Evolutionary conservation across 2,329 filamentous ascomycete species (phyloP).

Genomic region (Fusarium sarcochroum): DNA sequence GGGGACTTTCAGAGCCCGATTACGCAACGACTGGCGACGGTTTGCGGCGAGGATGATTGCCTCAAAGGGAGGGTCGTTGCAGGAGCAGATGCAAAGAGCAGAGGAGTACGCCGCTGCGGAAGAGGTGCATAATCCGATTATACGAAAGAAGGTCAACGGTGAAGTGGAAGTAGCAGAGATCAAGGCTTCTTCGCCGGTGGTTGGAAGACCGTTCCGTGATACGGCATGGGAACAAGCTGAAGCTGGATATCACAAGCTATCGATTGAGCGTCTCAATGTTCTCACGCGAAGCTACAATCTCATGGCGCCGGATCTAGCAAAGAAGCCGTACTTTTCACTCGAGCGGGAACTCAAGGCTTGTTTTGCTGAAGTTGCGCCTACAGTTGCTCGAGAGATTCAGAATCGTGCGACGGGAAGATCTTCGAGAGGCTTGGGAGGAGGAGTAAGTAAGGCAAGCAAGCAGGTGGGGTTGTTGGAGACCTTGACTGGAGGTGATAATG

Average conservation of each 20-base stretch:
- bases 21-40: slow-evolving; percentile 87
- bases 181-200: slow-evolving; percentile 54
- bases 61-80: slow-evolving; percentile 79
- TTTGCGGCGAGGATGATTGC: slow-evolving; percentile 86
- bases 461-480: slow-evolving; percentile 71
- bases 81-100: slow-evolving; percentile 80
- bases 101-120: slow-evolving; percentile 84
- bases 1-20: slow-evolving; percentile 77
- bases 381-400: slow-evolving; percentile 78
- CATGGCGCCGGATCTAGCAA: slow-evolving; percentile 91
- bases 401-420: slow-evolving; percentile 68
- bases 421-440: slow-evolving; percentile 53
- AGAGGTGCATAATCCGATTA: slow-evolving; percentile 71
- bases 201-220: slow-evolving; percentile 79
- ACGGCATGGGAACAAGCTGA: slow-evolving; percentile 81
- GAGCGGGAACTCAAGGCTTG: slow-evolving; percentile 85
- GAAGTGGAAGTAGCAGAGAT: slow-evolving; percentile 46
- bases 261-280: slow-evolving; percentile 82
- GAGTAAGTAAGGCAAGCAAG: slow-evolving; percentile 52
- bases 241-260: slow-evolving; percentile 79
- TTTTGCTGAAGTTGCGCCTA: slow-evolving; percentile 87
- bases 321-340: slow-evolving; percentile 91
- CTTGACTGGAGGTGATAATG: slow-evolving; percentile 65
- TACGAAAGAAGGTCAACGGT: slow-evolving; percentile 59
- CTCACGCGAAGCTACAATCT: slow-evolving; percentile 92